Evolutionary conservation across 2,329 filamentous ascomycete genomes (phyloP).

Genomic region (Claviceps digitariae): DNA sequence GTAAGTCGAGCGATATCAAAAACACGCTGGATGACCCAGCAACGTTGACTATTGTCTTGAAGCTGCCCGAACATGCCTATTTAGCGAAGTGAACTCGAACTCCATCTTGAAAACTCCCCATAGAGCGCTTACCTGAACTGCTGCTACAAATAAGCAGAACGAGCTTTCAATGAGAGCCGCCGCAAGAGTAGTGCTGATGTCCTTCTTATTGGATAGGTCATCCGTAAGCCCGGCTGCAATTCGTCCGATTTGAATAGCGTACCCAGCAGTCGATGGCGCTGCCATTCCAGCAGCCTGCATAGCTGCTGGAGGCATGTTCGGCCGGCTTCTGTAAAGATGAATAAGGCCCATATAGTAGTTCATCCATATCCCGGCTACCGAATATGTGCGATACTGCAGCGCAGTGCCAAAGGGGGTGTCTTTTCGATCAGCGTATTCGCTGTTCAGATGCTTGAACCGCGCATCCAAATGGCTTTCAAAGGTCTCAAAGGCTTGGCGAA

Average conservation of each 20-base stretch:
- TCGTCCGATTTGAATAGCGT: conserved; percentile 63
- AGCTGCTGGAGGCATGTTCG: conserved; percentile 79
- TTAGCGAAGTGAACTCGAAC: neutral
- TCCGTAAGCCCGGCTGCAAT: conserved; percentile 62
- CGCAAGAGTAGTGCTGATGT: conserved; percentile 64
- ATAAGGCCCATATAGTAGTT: conserved; percentile 79
- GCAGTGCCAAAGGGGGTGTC: conserved; percentile 67
- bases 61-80: neutral
- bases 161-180: conserved; percentile 71
- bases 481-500: conserved; percentile 55
- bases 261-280: conserved; percentile 55
- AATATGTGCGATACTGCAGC: conserved; percentile 70
- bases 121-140: conserved; percentile 43
- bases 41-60: conserved; percentile 55
- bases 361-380: conserved; percentile 79
- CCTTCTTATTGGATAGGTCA: conserved; percentile 34
- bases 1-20: conserved; percentile 66
- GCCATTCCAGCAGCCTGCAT: conserved; percentile 76
- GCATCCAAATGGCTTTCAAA: conserved; percentile 54
- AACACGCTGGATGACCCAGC: conserved; percentile 63
- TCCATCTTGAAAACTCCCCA: neutral
- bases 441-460: conserved; percentile 61
- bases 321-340: conserved; percentile 68
- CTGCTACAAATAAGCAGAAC: conserved; percentile 77
- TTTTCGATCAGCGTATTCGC: conserved; percentile 50